Conservation (phyloP, 208 protist species). For the Crithidia mellificae region DNA sequence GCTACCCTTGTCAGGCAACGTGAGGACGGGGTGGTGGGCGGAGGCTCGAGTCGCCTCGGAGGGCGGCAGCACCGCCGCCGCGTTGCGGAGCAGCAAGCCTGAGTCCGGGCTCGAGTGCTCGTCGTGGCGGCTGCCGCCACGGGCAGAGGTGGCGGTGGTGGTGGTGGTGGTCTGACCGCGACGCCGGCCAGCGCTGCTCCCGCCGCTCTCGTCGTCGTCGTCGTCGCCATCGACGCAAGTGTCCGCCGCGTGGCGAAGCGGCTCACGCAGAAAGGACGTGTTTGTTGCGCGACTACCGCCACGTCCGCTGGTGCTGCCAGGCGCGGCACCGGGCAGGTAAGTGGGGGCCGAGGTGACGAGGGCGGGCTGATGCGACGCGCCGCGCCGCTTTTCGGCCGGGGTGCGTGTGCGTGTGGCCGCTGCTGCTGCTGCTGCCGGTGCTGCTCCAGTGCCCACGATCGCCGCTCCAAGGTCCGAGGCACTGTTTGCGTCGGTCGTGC, state of each 20-base stretch:
- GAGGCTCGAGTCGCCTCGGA: neutral
- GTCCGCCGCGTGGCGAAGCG: slow-evolving; percentile 1
- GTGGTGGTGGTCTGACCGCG: neutral
- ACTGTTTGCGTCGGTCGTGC: neutral
- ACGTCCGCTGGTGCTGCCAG: neutral
- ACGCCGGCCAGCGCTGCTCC: neutral
- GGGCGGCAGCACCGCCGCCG: too few species aligned
- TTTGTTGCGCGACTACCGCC: neutral
- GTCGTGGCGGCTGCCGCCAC: neutral
- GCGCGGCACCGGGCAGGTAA: slow-evolving; percentile 1
- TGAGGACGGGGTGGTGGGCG: neutral
- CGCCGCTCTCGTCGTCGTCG: neutral
- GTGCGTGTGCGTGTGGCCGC: slow-evolving; percentile 6
- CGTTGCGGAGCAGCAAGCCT: neutral
- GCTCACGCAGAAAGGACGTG: slow-evolving; percentile 8
- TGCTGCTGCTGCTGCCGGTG: too few species aligned
- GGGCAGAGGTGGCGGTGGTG: neutral
- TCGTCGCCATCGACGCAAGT: neutral
- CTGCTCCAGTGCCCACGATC: neutral
- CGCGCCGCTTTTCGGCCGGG: neutral
- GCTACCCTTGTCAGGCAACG: neutral
- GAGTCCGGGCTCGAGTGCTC: neutral
- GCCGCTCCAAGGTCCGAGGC: neutral
- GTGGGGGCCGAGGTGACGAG: slow-evolving; percentile 3
- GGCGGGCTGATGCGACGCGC: neutral